These are phyloP conservation scores for Fusarium xyrophilum DNA, from an alignment of 2,329 filamentous ascomycete species.

Conservation along the genomic window DNA sequence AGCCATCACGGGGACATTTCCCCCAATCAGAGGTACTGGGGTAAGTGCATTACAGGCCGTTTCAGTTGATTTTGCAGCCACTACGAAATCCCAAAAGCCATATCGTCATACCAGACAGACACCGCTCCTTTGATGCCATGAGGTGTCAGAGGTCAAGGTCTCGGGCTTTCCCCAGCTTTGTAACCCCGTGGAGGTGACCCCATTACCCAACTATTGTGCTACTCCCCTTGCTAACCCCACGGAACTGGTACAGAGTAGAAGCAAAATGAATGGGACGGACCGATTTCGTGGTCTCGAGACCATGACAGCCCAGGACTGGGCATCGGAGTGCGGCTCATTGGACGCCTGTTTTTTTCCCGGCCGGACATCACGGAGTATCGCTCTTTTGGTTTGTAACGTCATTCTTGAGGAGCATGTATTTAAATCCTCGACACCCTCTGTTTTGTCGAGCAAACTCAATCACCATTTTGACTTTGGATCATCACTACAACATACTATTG, in stretches of 20 bases:
- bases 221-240: slow-evolving; percentile 8
- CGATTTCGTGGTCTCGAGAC: slow-evolving; percentile 37
- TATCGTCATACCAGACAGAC: not conserved
- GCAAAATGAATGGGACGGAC: slow-evolving; percentile 30
- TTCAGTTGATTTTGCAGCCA: not conserved
- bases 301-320: not conserved
- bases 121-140: not conserved
- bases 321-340: slow-evolving; percentile 6
- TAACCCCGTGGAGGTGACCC: slow-evolving; percentile 16
- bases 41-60: not conserved
- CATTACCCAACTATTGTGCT: not conserved
- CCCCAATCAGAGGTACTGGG: not conserved
- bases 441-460: not conserved
- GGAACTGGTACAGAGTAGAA: slow-evolving; percentile 4
- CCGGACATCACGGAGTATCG: slow-evolving; percentile 22
- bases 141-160: not conserved
- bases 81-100: not conserved
- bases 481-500: not conserved
- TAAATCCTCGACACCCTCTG: not conserved
- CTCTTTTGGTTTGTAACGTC: not conserved
- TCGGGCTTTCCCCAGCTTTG: slow-evolving; percentile 23
- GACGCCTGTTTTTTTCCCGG: not conserved
- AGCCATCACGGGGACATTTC: not conserved
- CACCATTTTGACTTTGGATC: not conserved
- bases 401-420: not conserved